Base-by-base conservation (phyloP, 176 grass and related monocot genomes). In the Aechmea fasciata region DNA sequence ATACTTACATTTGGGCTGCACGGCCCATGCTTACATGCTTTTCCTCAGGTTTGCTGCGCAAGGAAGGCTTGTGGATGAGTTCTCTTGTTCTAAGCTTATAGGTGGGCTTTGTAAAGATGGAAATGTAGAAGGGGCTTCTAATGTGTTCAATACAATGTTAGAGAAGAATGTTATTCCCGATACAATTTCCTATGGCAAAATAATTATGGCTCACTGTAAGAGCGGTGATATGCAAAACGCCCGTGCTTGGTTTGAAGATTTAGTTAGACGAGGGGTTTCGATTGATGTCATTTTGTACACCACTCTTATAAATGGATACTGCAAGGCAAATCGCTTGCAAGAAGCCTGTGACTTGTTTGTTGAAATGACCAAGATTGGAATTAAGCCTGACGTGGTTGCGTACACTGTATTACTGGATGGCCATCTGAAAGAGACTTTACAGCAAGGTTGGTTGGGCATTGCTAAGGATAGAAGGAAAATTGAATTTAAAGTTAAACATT, bases 291-390 rank as follows among this genome's bases (percentile, higher is more conserved):
- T 75, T 41, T 72, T 87, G 11, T 96, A 90, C 70, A 96, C 87
- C 48, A 68, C 59, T 47, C 67, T 90, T 66, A 87, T 96, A 79
- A 75, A 74, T 80, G 91, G 91, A 71, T 96, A 85, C 69, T 87
- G 81, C 78, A 90, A 83, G 72, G 55, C 47, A 50, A 78, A 81
- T 41, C 48, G 14, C 48, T 55, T 87, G 52, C 33, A 69, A 82
- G 79, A 87, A 79, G 91, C 83, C 48, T 82, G 26, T 69, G 23
- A 54, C 19, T 81, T 96, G 22, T 90, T 96, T 75, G 10, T 13
- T 81, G 57, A 85, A 67, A 90, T 96, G 87, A 74, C 26, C 65
- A 67, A 67, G 57, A 57, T 59, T 13, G 84, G 81, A 52, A 84
- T 87, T 57, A 90, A 80, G 64, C 91, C 81, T 80, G 91, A 96